Base-by-base conservation (phyloP, 257 asterid species). In the Voacanga thouarsii region DNA sequence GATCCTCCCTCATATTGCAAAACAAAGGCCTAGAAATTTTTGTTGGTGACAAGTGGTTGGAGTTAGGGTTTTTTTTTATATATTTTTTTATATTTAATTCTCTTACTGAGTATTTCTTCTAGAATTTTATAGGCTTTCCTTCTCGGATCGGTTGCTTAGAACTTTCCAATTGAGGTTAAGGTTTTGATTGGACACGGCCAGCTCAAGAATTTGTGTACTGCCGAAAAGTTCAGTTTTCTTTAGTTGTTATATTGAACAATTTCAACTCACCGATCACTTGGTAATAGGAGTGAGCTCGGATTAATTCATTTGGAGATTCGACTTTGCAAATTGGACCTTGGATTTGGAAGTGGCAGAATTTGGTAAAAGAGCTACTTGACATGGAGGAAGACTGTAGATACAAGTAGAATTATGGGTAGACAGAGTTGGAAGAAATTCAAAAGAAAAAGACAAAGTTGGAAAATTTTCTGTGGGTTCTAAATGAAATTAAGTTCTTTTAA, bases 311-410 rank as follows among this genome's bases (percentile, higher is more conserved):
- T 39, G 15, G 33, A 63, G 76, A 66, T 77, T 76, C 41, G 7
- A 69, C 28, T 69, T 77, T 6, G 71, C 33, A 74, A 73, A 61
- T 77, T 81, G 82, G 67, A 74, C 43, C 6, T 51, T 76, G 78
- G 69, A 53, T 49, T 71, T 51, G 79, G 43, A 49, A 79, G 78
- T 74, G 71, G 4, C 23, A 43, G 76, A 18, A 70, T 14, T 67
- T 60, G 67, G 49, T 57, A 63, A 10, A 78, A 61, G 49, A 39
- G 24, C 43, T 49, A 44, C 14, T 56, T 76, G 82, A 78, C 19
- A 82, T 84, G 85, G 83, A 81, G 76, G 88, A 79, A 75, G 85
- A 81, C 75, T 82, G 84, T 61, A 79, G 85, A 50, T 77, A 82
- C 77, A 65, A 26, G 24, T 76, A 78, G 78, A 71, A 50, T 77